A percentile compares a stretch with the other conserved stretches of the same genome.
Evolutionary conservation across 805 yeast genomes (phyloP).

Genomic region (Lipomyces orientalis): DNA sequence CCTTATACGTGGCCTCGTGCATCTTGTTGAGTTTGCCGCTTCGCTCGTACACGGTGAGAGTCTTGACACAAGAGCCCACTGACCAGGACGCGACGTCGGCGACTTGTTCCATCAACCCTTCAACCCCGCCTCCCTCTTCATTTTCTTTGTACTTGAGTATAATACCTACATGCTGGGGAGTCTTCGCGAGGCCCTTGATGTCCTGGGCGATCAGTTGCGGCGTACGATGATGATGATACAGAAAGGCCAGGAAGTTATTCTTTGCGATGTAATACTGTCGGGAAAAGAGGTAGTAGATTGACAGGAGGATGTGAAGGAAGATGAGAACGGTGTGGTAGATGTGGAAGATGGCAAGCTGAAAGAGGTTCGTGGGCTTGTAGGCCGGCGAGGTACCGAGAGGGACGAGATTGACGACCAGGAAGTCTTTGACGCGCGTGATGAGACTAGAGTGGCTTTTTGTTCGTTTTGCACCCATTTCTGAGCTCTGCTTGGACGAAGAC

Average conservation of each 20-base stretch:
- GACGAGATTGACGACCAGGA: slow-evolving; percentile 18
- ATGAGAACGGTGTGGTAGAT: slow-evolving; percentile 32
- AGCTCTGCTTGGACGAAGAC: neutral
- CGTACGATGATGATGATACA: slow-evolving; percentile 49
- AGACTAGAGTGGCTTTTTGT: neutral
- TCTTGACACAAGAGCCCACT: slow-evolving; percentile 80
- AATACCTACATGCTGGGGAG: slow-evolving; percentile 78
- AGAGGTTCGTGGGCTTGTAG: slow-evolving; percentile 18
- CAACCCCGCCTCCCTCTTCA: slow-evolving; percentile 87
- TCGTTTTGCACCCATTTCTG: neutral
- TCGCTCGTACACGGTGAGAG: slow-evolving; percentile 73
- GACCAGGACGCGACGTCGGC: slow-evolving; percentile 87
- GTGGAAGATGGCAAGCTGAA: slow-evolving; percentile 30
- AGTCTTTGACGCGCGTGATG: slow-evolving; percentile 7
- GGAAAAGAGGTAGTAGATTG: slow-evolving; percentile 14
- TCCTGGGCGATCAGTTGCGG: slow-evolving; percentile 89
- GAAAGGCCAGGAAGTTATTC: slow-evolving; percentile 36
- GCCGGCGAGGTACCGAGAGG: slow-evolving; percentile 25
- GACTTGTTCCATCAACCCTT: slow-evolving; percentile 76
- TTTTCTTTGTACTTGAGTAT: slow-evolving; percentile 75
- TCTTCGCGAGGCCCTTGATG: slow-evolving; percentile 69
- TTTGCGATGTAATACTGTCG: slow-evolving; percentile 29
- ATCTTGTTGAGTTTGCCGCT: slow-evolving; percentile 25
- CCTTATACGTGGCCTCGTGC: slow-evolving; percentile 22
- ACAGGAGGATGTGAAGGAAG: slow-evolving; percentile 32